Base-by-base conservation (phyloP, 2,329 filamentous ascomycete species). In the Byssothecium circinans region DNA sequence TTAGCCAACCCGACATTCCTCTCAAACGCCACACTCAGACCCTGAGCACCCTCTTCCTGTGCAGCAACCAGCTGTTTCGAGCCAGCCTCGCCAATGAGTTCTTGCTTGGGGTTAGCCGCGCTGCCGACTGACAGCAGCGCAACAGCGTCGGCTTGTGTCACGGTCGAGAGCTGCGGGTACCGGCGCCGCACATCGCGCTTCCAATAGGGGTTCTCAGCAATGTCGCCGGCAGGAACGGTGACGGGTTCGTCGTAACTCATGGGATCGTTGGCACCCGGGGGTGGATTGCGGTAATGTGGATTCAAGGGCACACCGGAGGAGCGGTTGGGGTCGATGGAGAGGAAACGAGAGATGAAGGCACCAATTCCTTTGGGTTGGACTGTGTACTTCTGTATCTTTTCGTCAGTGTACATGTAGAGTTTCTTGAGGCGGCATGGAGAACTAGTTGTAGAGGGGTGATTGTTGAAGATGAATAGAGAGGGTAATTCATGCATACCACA, bases 171-270 rank as follows among this genome's bases (percentile, higher is more conserved):
- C 61, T 80, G 81, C 25, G 94, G 88, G 76, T 97, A 97, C 64
- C 80, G 81, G 64, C 94, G 83, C 62, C 94, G 88, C 52, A 78
- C 73, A 68, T 99, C 94, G 65, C 94, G 91, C 81, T 95, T 95
- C 90, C 91, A 99, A 78, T 96, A 95, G 30, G 90, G 84, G 76
- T 95, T 95, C 72, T 92, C 89, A 63, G 90, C 90, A 62, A 95
- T 85, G 70, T 95, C 90, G 58, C 81, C 89, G 2, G 90, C 88
- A n/a, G 90, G 90, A 0, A 87, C 50, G 12, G 89, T 95, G 50
- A 92, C 87, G 18, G 89, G 88, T 70, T 95, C 90, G 70, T 88
- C 83, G 77, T 92, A 94, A 50, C 73, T 73, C 47, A 81, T 75
- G 29, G 89, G 88, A 63, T 89, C 85, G 64, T 83, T 77, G 58